Percentiles rank a stretch among this genome's conserved stretches.
Conservation (phyloP, 805 yeast genomes). For the Tetrapisispora fleetii region DNA sequence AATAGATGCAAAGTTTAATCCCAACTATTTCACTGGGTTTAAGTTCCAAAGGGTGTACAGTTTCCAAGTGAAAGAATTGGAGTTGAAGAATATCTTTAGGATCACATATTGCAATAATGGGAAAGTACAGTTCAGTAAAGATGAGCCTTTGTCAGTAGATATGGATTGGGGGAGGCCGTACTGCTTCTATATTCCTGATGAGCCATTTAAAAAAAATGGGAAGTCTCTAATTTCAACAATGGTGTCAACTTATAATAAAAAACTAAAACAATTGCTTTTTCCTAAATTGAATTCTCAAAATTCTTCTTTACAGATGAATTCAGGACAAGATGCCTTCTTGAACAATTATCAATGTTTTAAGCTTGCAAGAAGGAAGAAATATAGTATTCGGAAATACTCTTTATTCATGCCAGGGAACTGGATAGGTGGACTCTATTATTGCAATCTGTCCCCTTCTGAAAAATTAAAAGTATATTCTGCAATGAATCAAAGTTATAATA, state of each 20-base stretch:
- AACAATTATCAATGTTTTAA: slow-evolving; percentile 39
- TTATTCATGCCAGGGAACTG: slow-evolving; percentile 46
- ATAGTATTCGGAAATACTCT: slow-evolving; percentile 36
- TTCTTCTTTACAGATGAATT: background rate
- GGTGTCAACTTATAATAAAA: background rate
- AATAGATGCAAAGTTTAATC: background rate
- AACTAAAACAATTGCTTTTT: background rate
- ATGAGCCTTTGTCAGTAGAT: slow-evolving; percentile 30
- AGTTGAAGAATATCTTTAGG: slow-evolving; percentile 34
- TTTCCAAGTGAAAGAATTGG: slow-evolving; percentile 30
- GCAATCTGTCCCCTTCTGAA: slow-evolving; percentile 29
- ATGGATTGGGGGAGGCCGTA: slow-evolving; percentile 42
- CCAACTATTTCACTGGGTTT: slow-evolving; percentile 35
- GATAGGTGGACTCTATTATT: slow-evolving; percentile 56
- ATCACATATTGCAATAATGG: slow-evolving; percentile 48
- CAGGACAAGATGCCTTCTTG: background rate
- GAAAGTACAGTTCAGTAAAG: slow-evolving; percentile 34
- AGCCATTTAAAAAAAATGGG: background rate
- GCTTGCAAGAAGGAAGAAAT: slow-evolving; percentile 48
- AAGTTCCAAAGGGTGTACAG: slow-evolving; percentile 41
- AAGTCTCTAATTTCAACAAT: background rate
- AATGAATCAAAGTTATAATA: background rate
- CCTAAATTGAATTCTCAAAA: background rate
- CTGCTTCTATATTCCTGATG: slow-evolving; percentile 25
- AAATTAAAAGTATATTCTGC: slow-evolving; percentile 8